Conservation (phyloP, 352 stramenopile species). For the Phytophthora quininea region DNA sequence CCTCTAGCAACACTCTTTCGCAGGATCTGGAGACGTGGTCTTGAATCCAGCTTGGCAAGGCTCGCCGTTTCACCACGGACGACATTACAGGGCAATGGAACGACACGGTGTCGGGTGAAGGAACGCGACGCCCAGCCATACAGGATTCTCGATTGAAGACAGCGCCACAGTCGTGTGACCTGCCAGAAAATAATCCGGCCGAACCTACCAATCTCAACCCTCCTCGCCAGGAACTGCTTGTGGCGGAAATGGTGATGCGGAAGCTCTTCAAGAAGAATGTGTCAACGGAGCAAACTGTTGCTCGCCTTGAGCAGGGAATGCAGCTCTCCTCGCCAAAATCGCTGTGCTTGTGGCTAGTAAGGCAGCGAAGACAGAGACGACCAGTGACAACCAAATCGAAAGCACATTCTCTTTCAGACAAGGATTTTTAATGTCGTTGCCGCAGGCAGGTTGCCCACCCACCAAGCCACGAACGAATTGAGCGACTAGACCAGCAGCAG, state of each 20-base stretch:
- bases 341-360: conserved; percentile 13
- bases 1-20: too few relatives aligned
- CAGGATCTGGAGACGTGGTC: too few relatives aligned
- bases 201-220: conserved; percentile 36
- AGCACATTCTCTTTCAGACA: too few relatives aligned
- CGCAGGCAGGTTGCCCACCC: conserved; percentile 2
- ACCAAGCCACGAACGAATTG: conserved; percentile 33
- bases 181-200: too few relatives aligned
- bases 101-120: too few relatives aligned
- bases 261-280: conserved; percentile 66
- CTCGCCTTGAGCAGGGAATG: conserved; percentile 28
- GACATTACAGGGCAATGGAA: too few relatives aligned
- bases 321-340: conserved; percentile 24
- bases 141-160: too few relatives aligned
- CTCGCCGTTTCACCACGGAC: too few relatives aligned
- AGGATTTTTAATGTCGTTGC: neutral
- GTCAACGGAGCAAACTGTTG: conserved; percentile 41
- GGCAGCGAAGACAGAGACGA: neutral
- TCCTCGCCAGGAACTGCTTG: conserved; percentile 47
- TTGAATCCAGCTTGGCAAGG: too few relatives aligned
- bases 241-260: conserved; percentile 66
- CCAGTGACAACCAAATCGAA: neutral
- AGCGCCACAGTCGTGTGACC: too few relatives aligned
- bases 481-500: conserved; percentile 49
- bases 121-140: too few relatives aligned